Percentiles rank a stretch among this genome's conserved stretches.
Conservation (phyloP, 768 basidiomycete species). For the Chalciporus chontae region DNA sequence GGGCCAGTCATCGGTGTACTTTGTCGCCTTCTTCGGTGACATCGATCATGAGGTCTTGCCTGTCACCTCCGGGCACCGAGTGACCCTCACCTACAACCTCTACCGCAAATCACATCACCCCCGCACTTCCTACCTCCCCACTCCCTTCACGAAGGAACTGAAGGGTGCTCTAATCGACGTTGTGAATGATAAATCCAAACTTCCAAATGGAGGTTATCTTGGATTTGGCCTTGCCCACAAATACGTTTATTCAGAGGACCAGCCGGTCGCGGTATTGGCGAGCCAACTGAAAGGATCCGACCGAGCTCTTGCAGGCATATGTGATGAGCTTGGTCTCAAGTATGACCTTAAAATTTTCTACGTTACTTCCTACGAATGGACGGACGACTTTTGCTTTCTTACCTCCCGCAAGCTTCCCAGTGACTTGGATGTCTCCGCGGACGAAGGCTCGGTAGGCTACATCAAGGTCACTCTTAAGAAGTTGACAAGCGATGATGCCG, state of each 20-base stretch:
- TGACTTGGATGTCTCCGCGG: no score
- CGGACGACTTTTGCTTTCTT: no score
- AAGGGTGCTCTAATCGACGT: background rate
- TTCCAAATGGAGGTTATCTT: conserved; percentile 7
- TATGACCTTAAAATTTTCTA: conserved; percentile 6
- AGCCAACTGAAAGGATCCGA: conserved; percentile 15
- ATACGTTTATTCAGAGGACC: background rate
- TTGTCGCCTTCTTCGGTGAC: conserved; percentile 40
- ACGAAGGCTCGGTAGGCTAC: background rate
- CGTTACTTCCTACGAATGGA: no score
- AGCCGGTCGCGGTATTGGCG: background rate
- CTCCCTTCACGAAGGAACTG: background rate
- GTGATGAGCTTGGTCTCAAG: conserved; percentile 4
- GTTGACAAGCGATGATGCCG: conserved; percentile 1
- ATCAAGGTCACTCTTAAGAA: background rate
- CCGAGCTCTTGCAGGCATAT: conserved; percentile 2
- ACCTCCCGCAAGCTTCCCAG: no score
- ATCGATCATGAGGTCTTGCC: conserved; percentile 33
- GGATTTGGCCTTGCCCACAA: conserved; percentile 13
- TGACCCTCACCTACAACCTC: conserved; percentile 43
- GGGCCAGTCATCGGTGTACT: conserved; percentile 25
- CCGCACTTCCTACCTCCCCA: background rate
- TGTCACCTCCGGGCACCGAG: conserved; percentile 38
- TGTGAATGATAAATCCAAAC: background rate
- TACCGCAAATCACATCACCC: conserved; percentile 12